Evolutionary conservation across 2,329 filamentous ascomycete species (phyloP).

Genomic region (Pseudohalonectria lignicola): DNA sequence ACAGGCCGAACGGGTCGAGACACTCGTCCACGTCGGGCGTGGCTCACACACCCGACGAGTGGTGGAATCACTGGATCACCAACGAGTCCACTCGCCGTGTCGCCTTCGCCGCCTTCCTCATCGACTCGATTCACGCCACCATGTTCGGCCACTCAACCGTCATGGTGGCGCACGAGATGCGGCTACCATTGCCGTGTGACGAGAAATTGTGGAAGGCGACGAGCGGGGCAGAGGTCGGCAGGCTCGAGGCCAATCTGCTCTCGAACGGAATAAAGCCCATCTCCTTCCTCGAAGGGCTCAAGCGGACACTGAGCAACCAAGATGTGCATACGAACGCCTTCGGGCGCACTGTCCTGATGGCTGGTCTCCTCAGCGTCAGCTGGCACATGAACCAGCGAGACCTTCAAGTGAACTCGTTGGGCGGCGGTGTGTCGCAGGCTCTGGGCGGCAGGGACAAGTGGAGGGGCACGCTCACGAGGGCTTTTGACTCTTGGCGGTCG

Average conservation of each 20-base stretch:
- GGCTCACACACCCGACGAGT: slow-evolving; percentile 68
- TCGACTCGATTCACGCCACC: slow-evolving; percentile 91
- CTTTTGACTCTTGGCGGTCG: slow-evolving; percentile 87
- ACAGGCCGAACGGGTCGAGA: slow-evolving; percentile 42
- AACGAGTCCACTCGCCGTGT: slow-evolving; percentile 83
- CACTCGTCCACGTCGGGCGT: slow-evolving; percentile 51
- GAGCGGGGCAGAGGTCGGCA: slow-evolving; percentile 74
- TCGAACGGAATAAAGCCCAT: slow-evolving; percentile 75
- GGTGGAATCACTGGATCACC: slow-evolving; percentile 94
- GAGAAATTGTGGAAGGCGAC: slow-evolving; percentile 87
- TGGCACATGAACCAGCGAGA: slow-evolving; percentile 98
- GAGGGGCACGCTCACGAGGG: slow-evolving; percentile 72
- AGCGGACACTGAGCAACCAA: slow-evolving; percentile 76
- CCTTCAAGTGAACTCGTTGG: slow-evolving; percentile 80
- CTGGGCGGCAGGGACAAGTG: slow-evolving; percentile 85
- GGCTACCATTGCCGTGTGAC: slow-evolving; percentile 82
- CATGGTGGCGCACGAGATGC: slow-evolving; percentile 95
- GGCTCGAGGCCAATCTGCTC: slow-evolving; percentile 70
- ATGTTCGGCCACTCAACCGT: slow-evolving; percentile 97
- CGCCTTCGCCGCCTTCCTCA: slow-evolving; percentile 87
- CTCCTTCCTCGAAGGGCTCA: slow-evolving; percentile 83
- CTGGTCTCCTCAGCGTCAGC: slow-evolving; percentile 81
- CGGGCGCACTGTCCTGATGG: slow-evolving; percentile 87
- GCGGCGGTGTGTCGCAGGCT: slow-evolving; percentile 58
- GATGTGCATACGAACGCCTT: slow-evolving; percentile 87